Evolutionary conservation across 2,329 filamentous ascomycete species (phyloP).

Genomic region (Phaeoacremonium minimum): DNA sequence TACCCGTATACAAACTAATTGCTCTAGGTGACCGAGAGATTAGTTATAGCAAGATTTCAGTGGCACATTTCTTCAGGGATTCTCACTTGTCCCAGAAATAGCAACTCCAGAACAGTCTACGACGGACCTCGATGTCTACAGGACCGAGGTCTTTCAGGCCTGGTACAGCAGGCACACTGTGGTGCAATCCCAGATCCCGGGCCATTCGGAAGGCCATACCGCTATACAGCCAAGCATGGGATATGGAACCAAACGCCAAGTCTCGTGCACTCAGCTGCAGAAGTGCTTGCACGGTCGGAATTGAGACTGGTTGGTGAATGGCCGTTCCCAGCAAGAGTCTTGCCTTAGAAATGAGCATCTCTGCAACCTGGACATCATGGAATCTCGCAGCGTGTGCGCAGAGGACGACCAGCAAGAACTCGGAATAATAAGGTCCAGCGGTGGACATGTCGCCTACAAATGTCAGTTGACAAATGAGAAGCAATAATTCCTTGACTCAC

Average conservation of each 20-base stretch:
- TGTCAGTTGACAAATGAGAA: too few relatives aligned
- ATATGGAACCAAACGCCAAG: slow-evolving; percentile 19
- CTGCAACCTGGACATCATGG: slow-evolving; percentile 10
- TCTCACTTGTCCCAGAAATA: slow-evolving; percentile 22
- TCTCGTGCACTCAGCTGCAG: slow-evolving; percentile 21
- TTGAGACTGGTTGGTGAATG: slow-evolving; percentile 19
- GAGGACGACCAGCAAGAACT: slow-evolving; percentile 17
- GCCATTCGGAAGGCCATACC: slow-evolving; percentile 24
- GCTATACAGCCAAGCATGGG: slow-evolving; percentile 23
- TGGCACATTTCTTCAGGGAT: too few relatives aligned
- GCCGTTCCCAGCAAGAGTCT: slow-evolving; percentile 17
- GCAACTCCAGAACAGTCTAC: slow-evolving; percentile 19
- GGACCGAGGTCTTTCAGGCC: slow-evolving; percentile 14
- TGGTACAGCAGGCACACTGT: slow-evolving; percentile 12
- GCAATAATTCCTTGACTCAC: too few relatives aligned
- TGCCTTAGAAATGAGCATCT: slow-evolving; percentile 15
- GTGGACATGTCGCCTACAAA: too few relatives aligned
- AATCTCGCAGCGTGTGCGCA: slow-evolving; percentile 18
- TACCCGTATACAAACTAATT: slow-evolving; percentile 19
- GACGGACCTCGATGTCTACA: slow-evolving; percentile 18
- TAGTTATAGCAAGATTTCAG: too few relatives aligned
- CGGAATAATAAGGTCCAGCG: slow-evolving; percentile 19
- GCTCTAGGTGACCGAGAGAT: too few relatives aligned
- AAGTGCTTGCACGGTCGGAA: slow-evolving; percentile 21
- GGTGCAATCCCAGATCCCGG: slow-evolving; percentile 18